Conservation (phyloP, 352 stramenopile species). For the Stramenopiles sp. region DNA sequence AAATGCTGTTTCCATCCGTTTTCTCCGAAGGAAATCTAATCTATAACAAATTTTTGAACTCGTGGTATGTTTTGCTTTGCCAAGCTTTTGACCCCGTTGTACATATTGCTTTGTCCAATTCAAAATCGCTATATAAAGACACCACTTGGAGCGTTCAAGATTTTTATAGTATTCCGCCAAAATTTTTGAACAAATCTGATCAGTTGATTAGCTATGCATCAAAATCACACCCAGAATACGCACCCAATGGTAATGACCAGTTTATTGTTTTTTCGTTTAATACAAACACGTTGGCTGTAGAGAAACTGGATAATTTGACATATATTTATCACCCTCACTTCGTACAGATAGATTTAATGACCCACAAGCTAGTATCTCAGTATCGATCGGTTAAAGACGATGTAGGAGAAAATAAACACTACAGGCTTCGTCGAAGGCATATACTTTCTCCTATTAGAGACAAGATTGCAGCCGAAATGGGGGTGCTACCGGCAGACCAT, state of each 20-base stretch:
- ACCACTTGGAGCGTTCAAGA: neutral
- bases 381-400: no score
- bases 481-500: neutral
- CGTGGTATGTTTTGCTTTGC: neutral
- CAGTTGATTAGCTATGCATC: neutral
- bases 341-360: neutral
- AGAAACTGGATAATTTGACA: neutral
- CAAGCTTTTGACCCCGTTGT: neutral
- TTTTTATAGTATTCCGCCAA: neutral
- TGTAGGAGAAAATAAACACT: no score
- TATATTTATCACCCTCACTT: neutral
- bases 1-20: neutral
- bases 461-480: neutral
- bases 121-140: neutral
- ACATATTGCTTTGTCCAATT: neutral
- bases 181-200: neutral
- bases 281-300: neutral
- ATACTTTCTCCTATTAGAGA: neutral
- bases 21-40: neutral
- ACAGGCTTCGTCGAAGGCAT: no score
- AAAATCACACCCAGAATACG: neutral
- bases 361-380: no score
- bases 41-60: neutral
- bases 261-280: neutral
- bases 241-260: neutral